Evolutionary conservation across 139 green algal species (phyloP).

Genomic region (Protoeuglena noctilucae): DNA sequence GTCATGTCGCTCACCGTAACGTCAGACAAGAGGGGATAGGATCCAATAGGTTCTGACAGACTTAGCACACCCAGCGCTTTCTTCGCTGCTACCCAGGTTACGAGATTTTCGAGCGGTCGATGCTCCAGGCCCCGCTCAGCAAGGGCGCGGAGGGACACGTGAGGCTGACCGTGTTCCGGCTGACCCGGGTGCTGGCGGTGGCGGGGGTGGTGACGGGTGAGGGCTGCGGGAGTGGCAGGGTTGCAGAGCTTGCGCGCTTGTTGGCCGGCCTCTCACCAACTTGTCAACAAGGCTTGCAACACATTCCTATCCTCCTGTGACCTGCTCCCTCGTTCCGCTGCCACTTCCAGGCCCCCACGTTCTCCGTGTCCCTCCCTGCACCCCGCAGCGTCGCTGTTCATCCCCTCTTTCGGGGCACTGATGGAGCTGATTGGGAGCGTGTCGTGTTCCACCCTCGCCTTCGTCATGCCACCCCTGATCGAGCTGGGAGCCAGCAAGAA

Average conservation of each 20-base stretch:
- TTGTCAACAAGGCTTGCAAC: not conserved
- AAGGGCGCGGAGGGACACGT: not conserved
- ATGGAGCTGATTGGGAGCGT: conserved; percentile 20
- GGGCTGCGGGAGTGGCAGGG: not conserved
- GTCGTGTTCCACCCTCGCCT: conserved; percentile 14
- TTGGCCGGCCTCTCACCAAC: not conserved
- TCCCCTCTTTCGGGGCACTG: conserved; percentile 18
- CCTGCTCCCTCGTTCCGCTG: not conserved
- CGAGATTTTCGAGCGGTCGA: conserved; percentile 12
- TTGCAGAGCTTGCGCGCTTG: not conserved
- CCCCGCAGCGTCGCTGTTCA: not conserved
- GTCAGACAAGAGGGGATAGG: too few species aligned
- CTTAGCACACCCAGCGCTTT: too few species aligned
- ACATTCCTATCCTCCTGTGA: not conserved
- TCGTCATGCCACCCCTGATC: conserved; percentile 17
- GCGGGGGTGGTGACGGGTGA: conserved; percentile 3
- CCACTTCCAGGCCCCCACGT: too few species aligned
- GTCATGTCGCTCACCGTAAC: not conserved
- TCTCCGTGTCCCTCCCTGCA: too few species aligned
- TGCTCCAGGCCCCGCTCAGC: not conserved
- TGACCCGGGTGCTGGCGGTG: not conserved
- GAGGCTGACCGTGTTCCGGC: not conserved
- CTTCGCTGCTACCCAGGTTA: conserved; percentile 10
- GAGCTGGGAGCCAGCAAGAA: too few species aligned
- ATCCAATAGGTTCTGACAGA: too few species aligned